Evolutionary conservation across 2,329 filamentous ascomycete genomes (phyloP), one percentile per base, ranked within the genome.

Genomic region (Pyrenochaeta sp.): DNA sequence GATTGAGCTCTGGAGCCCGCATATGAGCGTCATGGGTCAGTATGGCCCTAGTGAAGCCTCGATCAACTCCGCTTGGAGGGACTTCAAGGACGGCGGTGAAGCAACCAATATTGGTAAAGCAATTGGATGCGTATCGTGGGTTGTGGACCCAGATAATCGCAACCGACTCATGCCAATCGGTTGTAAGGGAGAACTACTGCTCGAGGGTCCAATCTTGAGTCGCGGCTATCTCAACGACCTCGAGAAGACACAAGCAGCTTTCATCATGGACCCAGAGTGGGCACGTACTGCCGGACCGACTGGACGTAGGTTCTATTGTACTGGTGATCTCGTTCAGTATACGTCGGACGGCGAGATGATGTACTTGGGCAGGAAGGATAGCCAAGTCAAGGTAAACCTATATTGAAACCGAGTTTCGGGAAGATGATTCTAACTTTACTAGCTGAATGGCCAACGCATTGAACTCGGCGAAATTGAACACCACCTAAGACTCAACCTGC

Each of bases 401-500:
- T 15, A 9, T 21, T 18, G 10, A 15, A 18, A 28, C 19, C n/a
- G 11, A 23, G 10, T 7, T n/a, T 5, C 7, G 6, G 6, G 7
- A 14, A n/a, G n/a, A n/a, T n/a, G 18, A 21, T 32, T 30, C 66
- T 74, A 38, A 75, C 29, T 3, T 7, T 21, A 2, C 13, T 22
- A 75, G 58, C 58, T 77, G 26, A 72, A 74, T 21, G 75, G 75
- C 3, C 71, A 74, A 44, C 70, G 75, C 0, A 72, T 77, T 30
- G 75, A 77, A 44, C 55, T 77, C 6, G 74, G 70, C 10, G 74
- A 77, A 44, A 74, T 77, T 32, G 74, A 77, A 43, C 69, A 75
- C 39, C 72, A 75, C 34, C 65, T 74, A 22, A 60, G 68, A 17
- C 55, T 66, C 7, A 66, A 69, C 21, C 63, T 74, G 5, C 65